Percentiles rank a stretch among this genome's conserved stretches.
Evolutionary conservation across 495 filamentous ascomycete species (phyloP).

Genomic region (Lasiosphaeria hispida): DNA sequence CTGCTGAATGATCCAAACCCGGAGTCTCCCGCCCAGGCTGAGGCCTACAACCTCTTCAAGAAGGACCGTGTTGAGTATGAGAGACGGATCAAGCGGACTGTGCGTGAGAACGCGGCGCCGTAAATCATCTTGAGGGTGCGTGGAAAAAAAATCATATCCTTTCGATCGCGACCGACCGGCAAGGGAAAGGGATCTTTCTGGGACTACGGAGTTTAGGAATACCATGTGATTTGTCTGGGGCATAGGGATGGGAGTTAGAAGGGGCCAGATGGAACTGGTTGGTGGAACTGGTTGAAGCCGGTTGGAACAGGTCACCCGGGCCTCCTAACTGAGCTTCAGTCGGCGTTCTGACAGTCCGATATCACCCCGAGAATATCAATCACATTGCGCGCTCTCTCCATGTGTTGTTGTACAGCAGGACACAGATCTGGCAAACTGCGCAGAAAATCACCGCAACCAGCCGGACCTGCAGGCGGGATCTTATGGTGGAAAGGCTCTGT

Average conservation of each 20-base stretch:
- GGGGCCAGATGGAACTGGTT: constrained; percentile 9
- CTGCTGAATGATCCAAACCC: constrained; percentile 95
- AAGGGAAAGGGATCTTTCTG: neutral
- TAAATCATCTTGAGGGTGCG: constrained; percentile 11
- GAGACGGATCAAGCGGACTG: constrained; percentile 77
- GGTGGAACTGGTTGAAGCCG: constrained; percentile 1
- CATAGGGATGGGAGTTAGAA: constrained; percentile 20
- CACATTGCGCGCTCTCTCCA: neutral
- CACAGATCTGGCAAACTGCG: neutral
- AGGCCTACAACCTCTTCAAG: constrained; percentile 96
- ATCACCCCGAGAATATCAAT: too few species aligned
- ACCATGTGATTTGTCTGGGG: constrained; percentile 15
- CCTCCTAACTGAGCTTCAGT: too few species aligned
- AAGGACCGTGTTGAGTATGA: constrained; percentile 87
- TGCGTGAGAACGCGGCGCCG: constrained; percentile 76
- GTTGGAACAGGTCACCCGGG: too few species aligned
- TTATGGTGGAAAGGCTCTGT: neutral
- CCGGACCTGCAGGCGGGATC: neutral
- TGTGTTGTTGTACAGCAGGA: neutral
- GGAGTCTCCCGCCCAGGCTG: constrained; percentile 92
- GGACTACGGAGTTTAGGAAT: constrained; percentile 23
- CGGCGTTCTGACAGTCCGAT: too few species aligned
- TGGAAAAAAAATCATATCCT: neutral
- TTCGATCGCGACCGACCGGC: neutral
- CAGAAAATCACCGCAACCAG: neutral